These are phyloP conservation scores for Massariosphaeria phaeospora DNA, from an alignment of 495 filamentous ascomycete genomes.

Conservation along the genomic window DNA sequence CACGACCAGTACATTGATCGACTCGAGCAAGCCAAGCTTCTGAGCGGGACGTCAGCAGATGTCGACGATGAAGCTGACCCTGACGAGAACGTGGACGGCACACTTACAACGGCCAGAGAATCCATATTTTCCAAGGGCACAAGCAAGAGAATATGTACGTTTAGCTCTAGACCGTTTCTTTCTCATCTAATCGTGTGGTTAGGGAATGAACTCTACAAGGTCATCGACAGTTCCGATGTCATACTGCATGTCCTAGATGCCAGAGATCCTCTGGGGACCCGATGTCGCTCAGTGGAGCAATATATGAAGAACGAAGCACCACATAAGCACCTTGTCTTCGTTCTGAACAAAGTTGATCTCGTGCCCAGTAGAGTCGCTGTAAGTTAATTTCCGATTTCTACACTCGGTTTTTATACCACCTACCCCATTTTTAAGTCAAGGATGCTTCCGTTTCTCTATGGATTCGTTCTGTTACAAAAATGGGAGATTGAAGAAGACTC, in stretches of 20 bases:
- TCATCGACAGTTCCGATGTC: slow-evolving; percentile 43
- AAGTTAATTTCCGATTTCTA: slow-evolving; percentile 49
- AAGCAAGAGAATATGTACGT: slow-evolving; percentile 84
- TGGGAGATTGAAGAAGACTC: slow-evolving; percentile 83
- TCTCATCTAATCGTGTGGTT: too few species aligned
- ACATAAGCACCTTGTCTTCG: slow-evolving; percentile 89
- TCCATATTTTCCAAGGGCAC: slow-evolving; percentile 92
- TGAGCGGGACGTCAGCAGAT: slow-evolving; percentile 62
- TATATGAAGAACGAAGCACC: slow-evolving; percentile 89
- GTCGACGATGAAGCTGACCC: slow-evolving; percentile 46
- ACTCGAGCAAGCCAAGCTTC: slow-evolving; percentile 62
- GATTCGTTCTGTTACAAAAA: slow-evolving; percentile 93
- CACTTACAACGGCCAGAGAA: slow-evolving; percentile 67
- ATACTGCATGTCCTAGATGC: slow-evolving; percentile 44
- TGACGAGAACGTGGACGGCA: slow-evolving; percentile 42
- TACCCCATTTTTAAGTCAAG: slow-evolving; percentile 87
- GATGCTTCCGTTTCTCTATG: slow-evolving; percentile 66
- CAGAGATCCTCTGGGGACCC: slow-evolving; percentile 41
- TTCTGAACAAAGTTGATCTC: slow-evolving; percentile 93
- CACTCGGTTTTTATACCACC: background rate
- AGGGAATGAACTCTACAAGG: slow-evolving; percentile 98
- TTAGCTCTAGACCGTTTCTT: too few species aligned
- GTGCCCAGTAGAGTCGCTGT: slow-evolving; percentile 92
- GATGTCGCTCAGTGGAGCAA: slow-evolving; percentile 79
- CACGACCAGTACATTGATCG: slow-evolving; percentile 75